Percentiles rank a stretch among this genome's conserved stretches.
These are phyloP conservation scores for Fusarium hostae DNA, from an alignment of 2,329 filamentous ascomycete species.

Conservation along the genomic window DNA sequence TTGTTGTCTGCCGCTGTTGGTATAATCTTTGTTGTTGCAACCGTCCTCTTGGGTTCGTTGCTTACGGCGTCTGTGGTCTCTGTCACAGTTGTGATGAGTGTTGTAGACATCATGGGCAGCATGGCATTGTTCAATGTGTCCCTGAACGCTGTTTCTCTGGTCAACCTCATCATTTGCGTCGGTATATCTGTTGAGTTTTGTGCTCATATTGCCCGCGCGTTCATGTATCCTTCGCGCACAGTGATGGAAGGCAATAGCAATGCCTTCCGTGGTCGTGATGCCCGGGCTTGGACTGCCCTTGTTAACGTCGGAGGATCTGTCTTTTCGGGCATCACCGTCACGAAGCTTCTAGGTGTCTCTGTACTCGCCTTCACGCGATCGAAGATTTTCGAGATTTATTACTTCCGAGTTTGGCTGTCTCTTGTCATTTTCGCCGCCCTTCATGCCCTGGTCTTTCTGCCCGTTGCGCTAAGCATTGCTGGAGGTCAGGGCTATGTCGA, in stretches of 20 bases:
- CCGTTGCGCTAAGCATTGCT: constrained; percentile 85
- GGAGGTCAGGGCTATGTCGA: constrained; percentile 91
- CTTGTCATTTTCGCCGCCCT: constrained; percentile 89
- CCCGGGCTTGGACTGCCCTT: constrained; percentile 89
- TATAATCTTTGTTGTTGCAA: constrained; percentile 85
- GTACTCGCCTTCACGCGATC: constrained; percentile 94
- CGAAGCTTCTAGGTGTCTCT: constrained; percentile 90
- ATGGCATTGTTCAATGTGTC: constrained; percentile 92
- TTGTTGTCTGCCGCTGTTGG: constrained; percentile 85
- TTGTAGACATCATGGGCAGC: constrained; percentile 92
- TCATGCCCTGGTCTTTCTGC: constrained; percentile 91
- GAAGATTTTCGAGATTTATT: constrained; percentile 99
- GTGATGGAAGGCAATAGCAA: constrained; percentile 82
- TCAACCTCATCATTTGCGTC: constrained; percentile 97
- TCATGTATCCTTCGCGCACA: constrained; percentile 87
- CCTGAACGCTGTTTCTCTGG: constrained; percentile 92
- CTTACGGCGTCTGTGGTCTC: constrained; percentile 85
- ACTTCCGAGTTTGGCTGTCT: constrained; percentile 96
- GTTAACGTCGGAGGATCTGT: constrained; percentile 96
- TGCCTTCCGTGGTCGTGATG: constrained; percentile 83
- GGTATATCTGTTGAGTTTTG: constrained; percentile 98
- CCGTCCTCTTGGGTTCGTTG: constrained; percentile 83
- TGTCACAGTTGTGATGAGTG: constrained; percentile 89
- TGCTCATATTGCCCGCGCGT: constrained; percentile 93
- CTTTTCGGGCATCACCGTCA: constrained; percentile 95